phyloP scores from a whole-genome alignment of 192 early-diverging fungal species.

The Podila horticola region DNA sequence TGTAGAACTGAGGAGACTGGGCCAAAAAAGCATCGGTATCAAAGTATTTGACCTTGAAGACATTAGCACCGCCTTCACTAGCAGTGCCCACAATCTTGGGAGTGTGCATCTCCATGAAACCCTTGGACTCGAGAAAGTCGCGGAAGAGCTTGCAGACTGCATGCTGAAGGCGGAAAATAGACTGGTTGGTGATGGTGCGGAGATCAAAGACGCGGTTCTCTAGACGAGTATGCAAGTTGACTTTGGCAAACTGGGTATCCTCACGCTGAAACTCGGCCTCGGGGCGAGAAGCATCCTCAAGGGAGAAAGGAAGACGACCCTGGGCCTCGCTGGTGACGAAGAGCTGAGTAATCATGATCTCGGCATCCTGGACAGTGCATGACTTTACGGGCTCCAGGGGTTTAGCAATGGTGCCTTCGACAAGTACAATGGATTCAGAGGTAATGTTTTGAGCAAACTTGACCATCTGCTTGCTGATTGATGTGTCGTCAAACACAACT shows the following conservation, averaged over 20 bases:
- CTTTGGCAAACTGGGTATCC: slow-evolving; percentile 74
- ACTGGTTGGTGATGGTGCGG: slow-evolving; percentile 94
- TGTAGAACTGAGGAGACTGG: slow-evolving; percentile 99
- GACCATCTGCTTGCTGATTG: slow-evolving; percentile 95
- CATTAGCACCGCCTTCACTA: slow-evolving; percentile 97
- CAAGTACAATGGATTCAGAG: slow-evolving; percentile 88
- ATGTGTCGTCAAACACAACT: slow-evolving; percentile 72
- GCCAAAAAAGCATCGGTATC: slow-evolving; percentile 92
- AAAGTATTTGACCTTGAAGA: slow-evolving; percentile 98
- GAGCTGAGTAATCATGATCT: slow-evolving; percentile 79
- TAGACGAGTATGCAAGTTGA: slow-evolving; percentile 91
- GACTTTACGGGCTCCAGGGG: slow-evolving; percentile 87
- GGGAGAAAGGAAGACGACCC: slow-evolving; percentile 86
- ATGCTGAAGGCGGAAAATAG: slow-evolving; percentile 97
- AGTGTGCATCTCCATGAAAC: slow-evolving; percentile 97
- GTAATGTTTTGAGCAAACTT: slow-evolving; percentile 81
- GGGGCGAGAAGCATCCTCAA: slow-evolving; percentile 92
- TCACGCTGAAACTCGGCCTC: slow-evolving; percentile 78
- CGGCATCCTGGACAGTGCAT: slow-evolving; percentile 94
- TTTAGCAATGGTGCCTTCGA: slow-evolving; percentile 84
- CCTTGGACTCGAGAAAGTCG: slow-evolving; percentile 84
- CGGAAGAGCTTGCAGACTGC: slow-evolving; percentile 95
- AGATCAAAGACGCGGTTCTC: slow-evolving; percentile 96
- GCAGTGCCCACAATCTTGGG: slow-evolving; percentile 96
- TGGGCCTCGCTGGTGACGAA: slow-evolving; percentile 78